These are phyloP conservation scores for Pyrenochaeta sp. DNA, from an alignment of 2,329 filamentous ascomycete species.

Conservation along the genomic window DNA sequence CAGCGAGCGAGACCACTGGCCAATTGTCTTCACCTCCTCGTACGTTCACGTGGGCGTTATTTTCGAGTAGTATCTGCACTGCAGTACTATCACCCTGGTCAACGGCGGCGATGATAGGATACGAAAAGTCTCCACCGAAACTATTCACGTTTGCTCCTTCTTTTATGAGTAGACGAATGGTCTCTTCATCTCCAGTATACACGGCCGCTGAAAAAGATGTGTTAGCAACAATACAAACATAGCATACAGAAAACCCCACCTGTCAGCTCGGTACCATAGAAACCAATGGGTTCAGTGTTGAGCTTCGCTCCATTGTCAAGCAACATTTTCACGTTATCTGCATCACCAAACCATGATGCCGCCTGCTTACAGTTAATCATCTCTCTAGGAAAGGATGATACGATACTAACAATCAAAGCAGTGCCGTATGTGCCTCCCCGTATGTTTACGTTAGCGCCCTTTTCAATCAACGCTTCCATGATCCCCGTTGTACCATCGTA, in stretches of 20 bases:
- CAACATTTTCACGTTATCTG: constrained; percentile 29
- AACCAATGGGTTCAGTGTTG: constrained; percentile 26
- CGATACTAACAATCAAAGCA: constrained; percentile 21
- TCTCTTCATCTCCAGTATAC: constrained; percentile 22
- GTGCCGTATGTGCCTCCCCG: constrained; percentile 30
- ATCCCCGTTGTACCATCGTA: constrained; percentile 32
- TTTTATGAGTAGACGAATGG: constrained; percentile 26
- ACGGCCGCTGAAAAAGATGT: constrained; percentile 14
- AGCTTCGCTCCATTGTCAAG: constrained; percentile 29
- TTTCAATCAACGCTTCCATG: constrained; percentile 23
- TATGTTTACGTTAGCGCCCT: constrained; percentile 31
- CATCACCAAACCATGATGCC: constrained; percentile 22
- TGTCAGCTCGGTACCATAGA: constrained; percentile 27
- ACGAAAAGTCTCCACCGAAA: constrained; percentile 22
- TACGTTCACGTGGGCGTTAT: constrained; percentile 30
- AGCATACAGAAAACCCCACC: constrained; percentile 6
- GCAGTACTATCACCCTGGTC: constrained; percentile 19
- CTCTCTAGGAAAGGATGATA: neutral
- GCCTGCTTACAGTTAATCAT: constrained; percentile 3
- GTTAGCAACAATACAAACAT: neutral
- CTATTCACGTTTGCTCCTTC: constrained; percentile 28
- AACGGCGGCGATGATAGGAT: constrained; percentile 28
- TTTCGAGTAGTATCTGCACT: constrained; percentile 22
- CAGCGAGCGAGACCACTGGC: constrained; percentile 26
- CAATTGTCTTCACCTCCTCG: constrained; percentile 27